Base-by-base conservation (phyloP, 2,329 filamentous ascomycete genomes). In the Alternaria metachromatica region DNA sequence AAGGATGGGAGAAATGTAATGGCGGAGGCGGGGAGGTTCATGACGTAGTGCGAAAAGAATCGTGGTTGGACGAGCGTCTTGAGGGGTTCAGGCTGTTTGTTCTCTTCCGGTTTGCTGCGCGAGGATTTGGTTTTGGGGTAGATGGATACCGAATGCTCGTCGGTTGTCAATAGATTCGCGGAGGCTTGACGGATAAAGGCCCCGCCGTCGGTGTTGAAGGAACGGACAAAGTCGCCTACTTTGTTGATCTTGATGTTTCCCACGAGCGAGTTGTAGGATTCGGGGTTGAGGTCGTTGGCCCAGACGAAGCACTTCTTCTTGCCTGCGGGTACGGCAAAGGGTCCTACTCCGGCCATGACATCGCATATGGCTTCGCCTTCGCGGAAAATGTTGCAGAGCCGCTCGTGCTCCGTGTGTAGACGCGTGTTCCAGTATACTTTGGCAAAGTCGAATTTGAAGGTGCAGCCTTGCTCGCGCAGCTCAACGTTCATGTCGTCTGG, bases 351-450 rank as follows among this genome's bases (percentile, higher is more conserved):
- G 1, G 94, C 95, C 95, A 98, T 99, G 68, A 97, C 91, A 80
- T 99, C 96, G 82, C 91, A 96, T 2, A 98, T 92, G 4, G 94
- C 94, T 76, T 98, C 92, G 43, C 96, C 94, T 7, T 91, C 89
- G 60, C 88, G 83, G 83, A 98, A 97, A 58, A 90, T 82, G 56
- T 86, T 83, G 63, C 95, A 88, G 15, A 98, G 84, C 4, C 96
- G 87, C 68, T 90, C 89, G 81, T 99, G 96, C 81, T 99, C 96
- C 1, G 89, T 92, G 74, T 96, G 91, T 13, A 99, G 87, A 70
- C 95, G 90, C 74, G 90, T 94, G 82, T 99, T 99, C 95, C 95
- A 99, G 85, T 99, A 99, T 5, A 99, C 96, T 72, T 96, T 96
- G 66, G 92, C 88, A 80, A 97, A 99, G 83, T 99, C 92, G 80